Conservation (phyloP, 768 basidiomycete genomes). For the Mycena leptocephala region DNA sequence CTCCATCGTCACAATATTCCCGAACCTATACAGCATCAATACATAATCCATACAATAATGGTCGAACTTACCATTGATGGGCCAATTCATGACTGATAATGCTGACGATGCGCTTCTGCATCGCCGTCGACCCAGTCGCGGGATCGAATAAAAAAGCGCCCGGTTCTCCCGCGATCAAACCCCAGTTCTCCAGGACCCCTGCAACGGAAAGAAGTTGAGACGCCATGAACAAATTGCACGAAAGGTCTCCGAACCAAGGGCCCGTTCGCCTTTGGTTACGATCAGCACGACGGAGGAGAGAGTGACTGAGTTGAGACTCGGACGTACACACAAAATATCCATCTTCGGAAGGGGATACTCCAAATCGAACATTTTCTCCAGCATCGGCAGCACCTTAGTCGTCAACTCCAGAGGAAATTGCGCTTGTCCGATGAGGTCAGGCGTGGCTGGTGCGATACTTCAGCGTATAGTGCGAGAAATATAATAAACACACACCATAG, state of each 20-base stretch:
- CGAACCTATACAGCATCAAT: constrained; percentile 58
- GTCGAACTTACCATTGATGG: constrained; percentile 55
- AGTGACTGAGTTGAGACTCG: constrained; percentile 40
- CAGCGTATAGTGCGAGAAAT: not conserved
- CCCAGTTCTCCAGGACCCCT: constrained; percentile 82
- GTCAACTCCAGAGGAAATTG: constrained; percentile 78
- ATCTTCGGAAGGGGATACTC: constrained; percentile 85
- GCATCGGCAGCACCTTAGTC: constrained; percentile 70
- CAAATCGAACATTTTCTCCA: constrained; percentile 81
- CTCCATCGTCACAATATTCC: constrained; percentile 79
- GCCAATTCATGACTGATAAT: constrained; percentile 75
- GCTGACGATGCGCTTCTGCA: constrained; percentile 71
- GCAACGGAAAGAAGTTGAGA: constrained; percentile 46
- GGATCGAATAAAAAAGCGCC: constrained; percentile 72
- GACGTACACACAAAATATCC: constrained; percentile 79
- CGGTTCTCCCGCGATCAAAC: constrained; percentile 80
- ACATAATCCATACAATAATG: not conserved
- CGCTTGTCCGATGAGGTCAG: constrained; percentile 72
- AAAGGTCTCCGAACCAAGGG: not conserved
- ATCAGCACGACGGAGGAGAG: not conserved
- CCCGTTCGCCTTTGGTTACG: not conserved
- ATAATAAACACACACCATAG: constrained; percentile 60
- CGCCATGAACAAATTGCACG: not conserved
- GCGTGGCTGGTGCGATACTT: constrained; percentile 58
- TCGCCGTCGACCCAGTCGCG: constrained; percentile 65